Base-by-base conservation (phyloP, 116 monocot species). In the Zostera marina region DNA sequence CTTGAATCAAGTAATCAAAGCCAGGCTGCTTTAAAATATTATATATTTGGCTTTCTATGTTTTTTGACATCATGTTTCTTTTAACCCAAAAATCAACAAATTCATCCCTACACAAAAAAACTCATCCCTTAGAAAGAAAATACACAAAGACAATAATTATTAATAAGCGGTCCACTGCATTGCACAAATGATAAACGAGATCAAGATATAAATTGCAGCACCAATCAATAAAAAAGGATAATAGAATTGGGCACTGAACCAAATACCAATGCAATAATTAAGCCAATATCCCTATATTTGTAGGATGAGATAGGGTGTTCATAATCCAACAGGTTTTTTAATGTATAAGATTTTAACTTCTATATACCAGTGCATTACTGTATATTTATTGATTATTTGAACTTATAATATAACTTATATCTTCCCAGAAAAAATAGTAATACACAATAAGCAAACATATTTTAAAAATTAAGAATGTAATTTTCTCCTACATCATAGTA, bases 51-150 rank as follows among this genome's bases (percentile, higher is more conserved):
- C 73, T 74, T 48, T 80, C 78, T 45, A 68, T 67, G 66, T 87
- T 87, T 76, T 65, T 80, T 14, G 71, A 78, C 75, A 87, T 82
- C 69, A 77, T 77, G 63, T 92, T 86, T 66, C 72, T 74, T 61
- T 78, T 76, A 17, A 86, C 59, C 92, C 92, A 92, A 66, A 83
- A 92, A 41, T 77, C 80, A 54, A 92, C 67, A 72, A 92, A 92
- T 52, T 73, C 68, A 71, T 87, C 80, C 80, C 92, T 92, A 32
- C 3, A 72, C 59, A 32, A 26, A 69, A 45, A 46, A 61, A 11
- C 14, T 2, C 13, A 25, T 8, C 44, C 22, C 6, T 19, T 13
- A 23, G 7, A 13, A 17, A 59, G 43, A 59, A 14, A 15, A 16
- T 39, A 19, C 6, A 40, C 53, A 51, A 49, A 20, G 49, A 17